Evolutionary conservation across 192 early-diverging fungal genomes (phyloP).

Genomic region (Backusella luteola): DNA sequence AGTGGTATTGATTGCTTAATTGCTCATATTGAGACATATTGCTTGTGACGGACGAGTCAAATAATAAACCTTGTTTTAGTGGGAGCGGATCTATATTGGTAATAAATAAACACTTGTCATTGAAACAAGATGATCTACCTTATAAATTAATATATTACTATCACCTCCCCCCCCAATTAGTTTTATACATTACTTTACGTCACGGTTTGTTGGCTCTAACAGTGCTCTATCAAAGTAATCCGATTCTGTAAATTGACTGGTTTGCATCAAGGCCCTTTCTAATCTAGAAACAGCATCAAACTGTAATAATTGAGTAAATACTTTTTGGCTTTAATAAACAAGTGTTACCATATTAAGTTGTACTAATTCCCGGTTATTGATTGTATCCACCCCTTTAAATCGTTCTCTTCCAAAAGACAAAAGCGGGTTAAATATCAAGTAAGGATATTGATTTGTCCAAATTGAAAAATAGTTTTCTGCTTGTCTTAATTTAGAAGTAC

Average conservation of each 20-base stretch:
- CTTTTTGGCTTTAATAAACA: neutral
- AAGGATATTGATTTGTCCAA: slow-evolving; percentile 59
- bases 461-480: slow-evolving; percentile 57
- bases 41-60: slow-evolving; percentile 35
- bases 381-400: slow-evolving; percentile 42
- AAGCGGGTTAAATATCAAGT: slow-evolving; percentile 49
- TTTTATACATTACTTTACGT: neutral
- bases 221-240: slow-evolving; percentile 42
- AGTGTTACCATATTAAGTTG: slow-evolving; percentile 28
- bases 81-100: slow-evolving; percentile 55
- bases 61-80: slow-evolving; percentile 31
- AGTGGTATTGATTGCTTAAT: neutral
- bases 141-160: neutral
- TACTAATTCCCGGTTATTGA: slow-evolving; percentile 49
- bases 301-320: slow-evolving; percentile 21
- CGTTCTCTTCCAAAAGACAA: slow-evolving; percentile 44
- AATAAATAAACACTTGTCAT: slow-evolving; percentile 56
- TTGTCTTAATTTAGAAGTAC: slow-evolving; percentile 39
- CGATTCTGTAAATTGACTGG: slow-evolving; percentile 29
- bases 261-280: slow-evolving; percentile 39
- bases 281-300: slow-evolving; percentile 47
- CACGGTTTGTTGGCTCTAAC: slow-evolving; percentile 27
- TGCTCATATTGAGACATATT: neutral
- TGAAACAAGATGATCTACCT: slow-evolving; percentile 46
- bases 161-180: too few relatives aligned